Evolutionary conservation across 306 rosid genomes (phyloP).

Genomic region (Castanea mollissima): DNA sequence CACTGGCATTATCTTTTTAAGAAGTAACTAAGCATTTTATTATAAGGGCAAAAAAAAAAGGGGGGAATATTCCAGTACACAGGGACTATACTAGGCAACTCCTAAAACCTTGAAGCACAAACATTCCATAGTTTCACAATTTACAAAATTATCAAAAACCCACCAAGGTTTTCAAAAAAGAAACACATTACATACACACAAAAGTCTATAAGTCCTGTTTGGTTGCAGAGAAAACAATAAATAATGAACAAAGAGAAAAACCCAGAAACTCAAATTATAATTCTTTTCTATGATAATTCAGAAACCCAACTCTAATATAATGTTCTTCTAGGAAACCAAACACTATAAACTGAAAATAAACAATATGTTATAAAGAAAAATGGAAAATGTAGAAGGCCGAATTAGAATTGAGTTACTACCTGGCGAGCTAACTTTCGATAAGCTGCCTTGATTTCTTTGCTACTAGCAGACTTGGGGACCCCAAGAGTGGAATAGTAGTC

Average conservation of each 20-base stretch:
- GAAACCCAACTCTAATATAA: neutral
- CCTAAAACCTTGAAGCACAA: no score
- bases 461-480: constrained; percentile 67
- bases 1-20: neutral
- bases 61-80: no score
- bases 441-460: constrained; percentile 89
- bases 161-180: neutral
- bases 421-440: constrained; percentile 94
- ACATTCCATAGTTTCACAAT: neutral
- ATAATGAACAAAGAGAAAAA: no score
- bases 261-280: neutral
- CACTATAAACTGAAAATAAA: no score
- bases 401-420: constrained; percentile 47
- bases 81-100: no score
- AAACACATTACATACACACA: neutral
- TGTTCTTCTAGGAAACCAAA: neutral
- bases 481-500: constrained; percentile 92
- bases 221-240: neutral
- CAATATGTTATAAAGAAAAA: neutral
- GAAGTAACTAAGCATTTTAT: no score
- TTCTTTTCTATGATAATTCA: neutral
- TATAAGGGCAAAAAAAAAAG: no score
- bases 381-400: neutral
- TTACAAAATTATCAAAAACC: neutral
- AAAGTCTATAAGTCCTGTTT: neutral